phyloP scores from a whole-genome alignment of 75 land plant genomes.

The Sequoia sempervirens region DNA sequence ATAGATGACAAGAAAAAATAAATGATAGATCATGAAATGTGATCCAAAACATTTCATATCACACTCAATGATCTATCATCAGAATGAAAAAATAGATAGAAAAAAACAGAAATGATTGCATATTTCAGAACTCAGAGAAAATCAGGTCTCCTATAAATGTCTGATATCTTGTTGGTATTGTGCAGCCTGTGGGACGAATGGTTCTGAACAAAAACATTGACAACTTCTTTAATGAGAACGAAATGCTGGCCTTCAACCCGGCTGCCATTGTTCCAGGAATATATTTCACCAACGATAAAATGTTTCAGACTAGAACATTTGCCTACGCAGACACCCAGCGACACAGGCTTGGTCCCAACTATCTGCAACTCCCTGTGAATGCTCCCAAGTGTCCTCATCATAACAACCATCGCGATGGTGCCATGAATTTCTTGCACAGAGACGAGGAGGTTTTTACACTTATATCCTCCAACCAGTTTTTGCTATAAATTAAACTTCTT shows the following conservation, averaged over 20 bases:
- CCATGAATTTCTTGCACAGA: conserved; percentile 45
- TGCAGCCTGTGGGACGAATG: conserved; percentile 46
- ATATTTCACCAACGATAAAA: conserved; percentile 42
- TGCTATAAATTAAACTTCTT: not conserved
- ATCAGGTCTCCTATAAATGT: not conserved
- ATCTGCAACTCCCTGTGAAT: conserved; percentile 42
- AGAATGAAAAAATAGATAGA: too few species aligned
- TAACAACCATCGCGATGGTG: conserved; percentile 52
- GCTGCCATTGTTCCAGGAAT: conserved; percentile 41
- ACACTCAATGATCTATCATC: too few species aligned
- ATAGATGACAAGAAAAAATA: too few species aligned
- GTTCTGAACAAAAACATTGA: conserved; percentile 49
- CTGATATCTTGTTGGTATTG: not conserved
- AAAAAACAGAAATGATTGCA: too few species aligned
- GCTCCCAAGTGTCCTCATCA: conserved; percentile 47
- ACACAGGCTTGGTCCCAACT: conserved; percentile 43
- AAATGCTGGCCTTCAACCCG: conserved; percentile 40
- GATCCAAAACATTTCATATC: too few species aligned
- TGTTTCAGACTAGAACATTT: conserved; percentile 41
- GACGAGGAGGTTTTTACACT: conserved; percentile 35
- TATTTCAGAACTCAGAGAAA: too few species aligned
- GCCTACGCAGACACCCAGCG: conserved; percentile 43
- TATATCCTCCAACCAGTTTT: not conserved
- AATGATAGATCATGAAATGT: too few species aligned
- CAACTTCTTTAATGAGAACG: conserved; percentile 49